Conservation (phyloP, 1,284 basidiomycete genomes). For the Cutaneotrichosporon dermatis region DNA sequence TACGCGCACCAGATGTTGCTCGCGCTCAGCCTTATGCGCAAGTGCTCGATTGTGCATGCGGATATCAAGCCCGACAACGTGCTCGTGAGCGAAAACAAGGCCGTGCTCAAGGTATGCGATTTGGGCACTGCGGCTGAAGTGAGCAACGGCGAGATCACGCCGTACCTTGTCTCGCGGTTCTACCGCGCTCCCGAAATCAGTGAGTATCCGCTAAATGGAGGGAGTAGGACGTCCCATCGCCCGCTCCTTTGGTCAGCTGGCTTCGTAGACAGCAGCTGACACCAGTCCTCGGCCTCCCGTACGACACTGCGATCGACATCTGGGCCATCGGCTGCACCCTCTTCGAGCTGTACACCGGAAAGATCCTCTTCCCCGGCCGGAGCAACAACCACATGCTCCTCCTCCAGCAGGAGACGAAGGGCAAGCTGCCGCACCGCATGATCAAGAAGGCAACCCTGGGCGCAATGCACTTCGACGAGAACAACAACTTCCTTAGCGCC, state of each 20-base stretch:
- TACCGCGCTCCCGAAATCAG: slow-evolving; percentile 99
- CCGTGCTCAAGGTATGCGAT: slow-evolving; percentile 89
- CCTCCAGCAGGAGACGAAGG: slow-evolving; percentile 94
- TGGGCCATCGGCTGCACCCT: slow-evolving; percentile 98
- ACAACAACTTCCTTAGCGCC: slow-evolving; percentile 58
- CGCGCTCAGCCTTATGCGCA: slow-evolving; percentile 75
- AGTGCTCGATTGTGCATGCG: slow-evolving; percentile 91
- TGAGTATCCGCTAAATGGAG: slow-evolving; percentile 50
- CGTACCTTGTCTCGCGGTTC: slow-evolving; percentile 95
- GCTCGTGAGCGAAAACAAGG: slow-evolving; percentile 90
- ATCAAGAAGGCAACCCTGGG: slow-evolving; percentile 92
- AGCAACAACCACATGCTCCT: slow-evolving; percentile 98
- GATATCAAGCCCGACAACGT: slow-evolving; percentile 98
- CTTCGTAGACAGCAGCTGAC: background rate
- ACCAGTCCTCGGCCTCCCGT: slow-evolving; percentile 86
- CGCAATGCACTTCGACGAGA: slow-evolving; percentile 88
- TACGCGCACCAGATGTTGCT: slow-evolving; percentile 96
- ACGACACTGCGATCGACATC: slow-evolving; percentile 88
- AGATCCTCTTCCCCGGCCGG: slow-evolving; percentile 94
- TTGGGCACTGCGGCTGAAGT: slow-evolving; percentile 91
- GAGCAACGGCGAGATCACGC: slow-evolving; percentile 86
- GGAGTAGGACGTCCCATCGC: too few relatives aligned
- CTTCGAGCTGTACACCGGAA: slow-evolving; percentile 96
- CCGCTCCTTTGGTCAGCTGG: too few relatives aligned
- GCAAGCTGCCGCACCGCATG: slow-evolving; percentile 87